These are phyloP conservation scores for Tylopilus sp. DNA, from an alignment of 1,284 basidiomycete genomes.

Conservation along the genomic window DNA sequence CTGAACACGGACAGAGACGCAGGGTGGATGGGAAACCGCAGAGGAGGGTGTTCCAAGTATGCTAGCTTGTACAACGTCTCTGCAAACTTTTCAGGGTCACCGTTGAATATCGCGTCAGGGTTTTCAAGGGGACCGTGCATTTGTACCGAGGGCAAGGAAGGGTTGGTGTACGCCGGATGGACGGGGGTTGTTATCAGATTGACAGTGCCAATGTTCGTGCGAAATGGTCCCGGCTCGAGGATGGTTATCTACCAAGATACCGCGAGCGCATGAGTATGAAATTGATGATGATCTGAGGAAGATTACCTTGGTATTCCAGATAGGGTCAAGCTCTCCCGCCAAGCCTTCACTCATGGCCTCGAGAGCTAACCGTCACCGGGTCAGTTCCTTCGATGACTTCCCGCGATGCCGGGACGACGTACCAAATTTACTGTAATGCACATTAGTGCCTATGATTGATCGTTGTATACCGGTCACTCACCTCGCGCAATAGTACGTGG, in stretches of 20 bases:
- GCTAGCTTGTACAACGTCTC: slow-evolving; percentile 12
- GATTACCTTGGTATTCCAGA: slow-evolving; percentile 24
- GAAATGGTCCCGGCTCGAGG: slow-evolving; percentile 22
- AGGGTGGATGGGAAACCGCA: slow-evolving; percentile 29
- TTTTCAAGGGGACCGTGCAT: neutral
- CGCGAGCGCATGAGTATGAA: too few relatives aligned
- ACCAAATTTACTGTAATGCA: slow-evolving; percentile 22
- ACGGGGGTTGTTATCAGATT: slow-evolving; percentile 4
- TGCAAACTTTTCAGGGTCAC: slow-evolving; percentile 22
- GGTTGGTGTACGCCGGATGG: slow-evolving; percentile 19
- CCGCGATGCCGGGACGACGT: neutral
- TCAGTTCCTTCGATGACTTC: neutral
- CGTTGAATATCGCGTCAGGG: neutral
- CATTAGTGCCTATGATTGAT: neutral
- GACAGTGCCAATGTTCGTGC: slow-evolving; percentile 6
- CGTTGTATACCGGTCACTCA: neutral
- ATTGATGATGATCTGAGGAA: too few relatives aligned
- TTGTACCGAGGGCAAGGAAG: slow-evolving; percentile 3
- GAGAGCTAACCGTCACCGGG: slow-evolving; percentile 13
- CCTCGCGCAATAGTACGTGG: slow-evolving; percentile 20
- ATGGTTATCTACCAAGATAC: slow-evolving; percentile 18
- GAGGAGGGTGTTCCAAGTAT: slow-evolving; percentile 24
- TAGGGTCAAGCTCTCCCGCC: slow-evolving; percentile 13
- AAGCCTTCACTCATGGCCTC: slow-evolving; percentile 18
- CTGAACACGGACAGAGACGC: slow-evolving; percentile 6